Evolutionary conservation across 2,329 filamentous ascomycete genomes (phyloP), one percentile per base, ranked within the genome.

Genomic region (Cladorrhinum sp.): DNA sequence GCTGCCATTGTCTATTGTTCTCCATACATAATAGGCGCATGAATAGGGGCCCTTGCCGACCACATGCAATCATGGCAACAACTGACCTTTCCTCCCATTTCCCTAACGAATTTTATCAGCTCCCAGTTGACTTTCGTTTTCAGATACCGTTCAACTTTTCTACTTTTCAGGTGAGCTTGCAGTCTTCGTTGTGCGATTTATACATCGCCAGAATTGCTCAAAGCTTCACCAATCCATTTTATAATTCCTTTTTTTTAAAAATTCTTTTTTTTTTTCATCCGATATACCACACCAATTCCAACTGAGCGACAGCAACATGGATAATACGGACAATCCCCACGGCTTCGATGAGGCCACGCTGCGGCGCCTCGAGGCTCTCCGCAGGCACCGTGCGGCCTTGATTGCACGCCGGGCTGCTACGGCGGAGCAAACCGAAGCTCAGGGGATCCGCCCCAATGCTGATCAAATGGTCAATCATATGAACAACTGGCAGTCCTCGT

Each of bases 351-450:
- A 26, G 55, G 18, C 21, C 42, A 58, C 24, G 53, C 28, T 50
- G 33, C n/a, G n/a, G 10, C n/a, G 18, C 16, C 12, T 52, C 3
- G 55, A 24, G 23, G 62, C 58, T 28, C 59, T 56, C 26, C 62
- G 52, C 24, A 28, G 57, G 28, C 52, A 57, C 8, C 59, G 57
- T 39, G 54, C 57, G 48, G 62, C 57, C 2, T 26, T 46, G 12
- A 39, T 33, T 46, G 59, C 60, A 24, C 66, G 65, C 23, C 26
- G 42, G 10, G 61, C 42, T 20, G 64, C 64, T 21, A 68, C 64
- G 20, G 33, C 21, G 16, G 67, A 67, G 16, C 59, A 69, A 46
- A 65, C 65, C 46, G 62, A 64, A 36, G 60, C 63, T 1, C 23
- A 36, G 39, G 65, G 65, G 26, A 65, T 67, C 46, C 50, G 39